Evolutionary conservation across 768 basidiomycete species (phyloP).

Genomic region (Cystobasidium ongulense): DNA sequence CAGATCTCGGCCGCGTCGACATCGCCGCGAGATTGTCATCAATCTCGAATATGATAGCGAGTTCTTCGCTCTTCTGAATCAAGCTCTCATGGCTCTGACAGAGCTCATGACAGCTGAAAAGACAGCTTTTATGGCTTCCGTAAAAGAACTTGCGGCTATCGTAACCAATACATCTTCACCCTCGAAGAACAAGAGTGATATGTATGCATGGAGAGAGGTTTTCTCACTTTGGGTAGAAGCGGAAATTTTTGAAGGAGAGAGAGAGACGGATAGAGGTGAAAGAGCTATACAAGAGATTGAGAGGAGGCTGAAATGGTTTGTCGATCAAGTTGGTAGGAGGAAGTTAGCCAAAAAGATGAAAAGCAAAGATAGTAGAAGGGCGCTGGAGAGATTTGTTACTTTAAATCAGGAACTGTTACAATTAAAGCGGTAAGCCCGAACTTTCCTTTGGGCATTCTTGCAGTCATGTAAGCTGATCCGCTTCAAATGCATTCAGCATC

Average conservation of each 20-base stretch:
- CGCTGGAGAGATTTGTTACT: conserved; percentile 62
- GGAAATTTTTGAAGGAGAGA: conserved; percentile 70
- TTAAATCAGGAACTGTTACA: conserved; percentile 72
- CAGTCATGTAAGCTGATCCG: too few species aligned
- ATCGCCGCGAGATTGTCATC: conserved; percentile 58
- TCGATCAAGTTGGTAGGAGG: conserved; percentile 53
- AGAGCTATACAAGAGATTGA: conserved; percentile 63
- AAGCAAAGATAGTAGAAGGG: conserved; percentile 54
- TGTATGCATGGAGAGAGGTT: conserved; percentile 82
- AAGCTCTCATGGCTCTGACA: conserved; percentile 52
- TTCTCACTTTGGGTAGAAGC: conserved; percentile 78
- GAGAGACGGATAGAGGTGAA: conserved; percentile 59
- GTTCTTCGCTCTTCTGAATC: conserved; percentile 67
- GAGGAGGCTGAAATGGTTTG: conserved; percentile 57
- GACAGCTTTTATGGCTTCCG: conserved; percentile 51
- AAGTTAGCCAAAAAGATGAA: conserved; percentile 56
- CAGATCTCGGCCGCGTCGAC: not conserved
- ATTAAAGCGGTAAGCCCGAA: conserved; percentile 58
- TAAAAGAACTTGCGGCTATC: conserved; percentile 49
- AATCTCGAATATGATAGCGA: conserved; percentile 69
- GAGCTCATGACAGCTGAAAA: conserved; percentile 51
- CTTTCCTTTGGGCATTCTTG: not conserved
- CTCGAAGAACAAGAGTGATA: conserved; percentile 51
- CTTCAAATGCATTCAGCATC: conserved; percentile 47
- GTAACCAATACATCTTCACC: conserved; percentile 46